Evolutionary conservation across 1,284 basidiomycete genomes (phyloP).

Genomic region (Neonothopanus nambi): DNA sequence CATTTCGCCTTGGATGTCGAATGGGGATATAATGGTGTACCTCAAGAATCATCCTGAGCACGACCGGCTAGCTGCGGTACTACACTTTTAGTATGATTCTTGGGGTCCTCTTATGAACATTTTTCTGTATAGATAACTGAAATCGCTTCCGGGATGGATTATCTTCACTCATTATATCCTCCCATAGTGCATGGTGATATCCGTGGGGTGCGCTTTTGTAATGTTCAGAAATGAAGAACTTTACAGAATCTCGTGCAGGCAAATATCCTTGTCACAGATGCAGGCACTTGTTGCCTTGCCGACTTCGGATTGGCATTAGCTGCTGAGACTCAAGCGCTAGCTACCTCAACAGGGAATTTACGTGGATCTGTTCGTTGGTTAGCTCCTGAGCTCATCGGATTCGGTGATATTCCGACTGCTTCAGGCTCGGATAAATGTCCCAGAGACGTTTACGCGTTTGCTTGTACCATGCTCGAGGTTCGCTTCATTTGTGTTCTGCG

Average conservation of each 20-base stretch:
- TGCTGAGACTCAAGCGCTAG: neutral
- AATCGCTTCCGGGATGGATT: conserved; percentile 5
- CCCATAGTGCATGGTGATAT: conserved; percentile 14
- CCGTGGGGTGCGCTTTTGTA: conserved; percentile 4
- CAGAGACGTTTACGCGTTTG: conserved; percentile 13
- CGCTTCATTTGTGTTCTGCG: neutral
- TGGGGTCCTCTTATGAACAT: too few species aligned
- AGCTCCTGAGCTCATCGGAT: conserved; percentile 2
- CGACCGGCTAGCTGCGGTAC: neutral
- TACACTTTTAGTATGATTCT: neutral
- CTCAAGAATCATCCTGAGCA: neutral
- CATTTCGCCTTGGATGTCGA: conserved; percentile 14
- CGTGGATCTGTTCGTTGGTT: conserved; percentile 13
- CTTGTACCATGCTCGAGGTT: conserved; percentile 11
- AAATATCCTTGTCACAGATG: conserved; percentile 12
- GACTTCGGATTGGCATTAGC: conserved; percentile 12
- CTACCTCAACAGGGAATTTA: neutral
- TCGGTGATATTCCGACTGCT: neutral
- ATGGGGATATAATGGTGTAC: conserved; percentile 7
- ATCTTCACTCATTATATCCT: conserved; percentile 6
- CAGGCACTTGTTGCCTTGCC: conserved; percentile 10
- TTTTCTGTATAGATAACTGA: neutral
- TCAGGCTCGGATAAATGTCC: neutral
- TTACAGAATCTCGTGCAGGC: neutral
- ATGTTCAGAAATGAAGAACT: neutral